phyloP scores from a whole-genome alignment of 495 filamentous ascomycete genomes.

The Diplogelasinospora grovesii region DNA sequence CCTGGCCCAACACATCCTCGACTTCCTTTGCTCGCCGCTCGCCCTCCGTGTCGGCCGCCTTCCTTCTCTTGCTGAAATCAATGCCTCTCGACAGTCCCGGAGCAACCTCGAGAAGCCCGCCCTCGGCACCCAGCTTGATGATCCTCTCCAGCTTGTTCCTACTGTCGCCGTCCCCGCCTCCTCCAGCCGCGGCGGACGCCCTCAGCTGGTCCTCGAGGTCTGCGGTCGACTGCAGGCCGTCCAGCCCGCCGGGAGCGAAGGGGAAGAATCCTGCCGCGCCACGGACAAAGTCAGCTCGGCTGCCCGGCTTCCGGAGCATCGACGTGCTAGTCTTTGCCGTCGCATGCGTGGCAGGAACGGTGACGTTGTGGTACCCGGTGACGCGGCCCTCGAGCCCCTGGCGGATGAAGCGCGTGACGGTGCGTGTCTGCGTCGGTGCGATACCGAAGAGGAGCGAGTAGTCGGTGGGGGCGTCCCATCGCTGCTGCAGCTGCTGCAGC shows the following conservation, averaged over 20 bases:
- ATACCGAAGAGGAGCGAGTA: slow-evolving; percentile 75
- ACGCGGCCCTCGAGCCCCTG: slow-evolving; percentile 92
- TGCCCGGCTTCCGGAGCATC: slow-evolving; percentile 77
- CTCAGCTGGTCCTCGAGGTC: slow-evolving; percentile 60
- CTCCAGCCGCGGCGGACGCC: slow-evolving; percentile 20
- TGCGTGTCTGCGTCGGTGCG: slow-evolving; percentile 85
- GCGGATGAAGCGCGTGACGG: slow-evolving; percentile 82
- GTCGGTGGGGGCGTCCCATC: slow-evolving; percentile 77
- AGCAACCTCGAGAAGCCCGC: slow-evolving; percentile 71
- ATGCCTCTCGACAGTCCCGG: slow-evolving; percentile 80
- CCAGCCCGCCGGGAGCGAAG: slow-evolving; percentile 87
- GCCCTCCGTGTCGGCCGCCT: slow-evolving; percentile 41
- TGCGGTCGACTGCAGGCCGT: slow-evolving; percentile 76
- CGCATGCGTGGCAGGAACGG: slow-evolving; percentile 79
- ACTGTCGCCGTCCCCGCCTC: slow-evolving; percentile 31
- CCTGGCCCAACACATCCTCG: slow-evolving; percentile 64
- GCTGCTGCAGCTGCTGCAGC: slow-evolving; percentile 83
- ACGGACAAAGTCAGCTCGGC: slow-evolving; percentile 86
- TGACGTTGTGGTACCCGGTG: slow-evolving; percentile 91
- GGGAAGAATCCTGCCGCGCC: slow-evolving; percentile 94
- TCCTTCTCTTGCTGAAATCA: slow-evolving; percentile 59
- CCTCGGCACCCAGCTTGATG: slow-evolving; percentile 71
- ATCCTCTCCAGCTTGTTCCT: slow-evolving; percentile 62
- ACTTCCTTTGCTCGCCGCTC: slow-evolving; percentile 60
- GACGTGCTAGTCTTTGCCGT: slow-evolving; percentile 97